Percentiles rank a stretch among this genome's conserved stretches.
Conservation (phyloP, 352 stramenopile genomes). For the Blastocystis sp. region DNA sequence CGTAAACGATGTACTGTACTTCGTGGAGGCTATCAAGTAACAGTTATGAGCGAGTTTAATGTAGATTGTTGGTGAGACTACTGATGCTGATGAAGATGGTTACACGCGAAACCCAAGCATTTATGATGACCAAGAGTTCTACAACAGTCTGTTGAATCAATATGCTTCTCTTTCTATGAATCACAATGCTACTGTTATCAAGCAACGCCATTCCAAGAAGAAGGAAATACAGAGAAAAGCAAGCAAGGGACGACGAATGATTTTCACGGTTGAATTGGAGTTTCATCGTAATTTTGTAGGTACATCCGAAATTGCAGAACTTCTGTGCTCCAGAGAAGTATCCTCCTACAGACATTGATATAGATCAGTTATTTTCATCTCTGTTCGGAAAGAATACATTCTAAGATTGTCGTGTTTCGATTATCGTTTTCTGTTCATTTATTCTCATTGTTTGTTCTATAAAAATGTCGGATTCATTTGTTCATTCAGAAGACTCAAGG, state of each 20-base stretch:
- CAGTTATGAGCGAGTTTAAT: background rate
- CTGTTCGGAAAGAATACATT: conserved; percentile 65
- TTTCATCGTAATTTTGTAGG: background rate
- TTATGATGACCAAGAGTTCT: conserved; percentile 67
- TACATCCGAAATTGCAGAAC: conserved; percentile 67
- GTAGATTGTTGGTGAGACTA: conserved; percentile 47
- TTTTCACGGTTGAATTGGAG: conserved; percentile 26
- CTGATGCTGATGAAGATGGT: conserved; percentile 41
- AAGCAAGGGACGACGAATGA: conserved; percentile 48
- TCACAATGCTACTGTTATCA: conserved; percentile 7
- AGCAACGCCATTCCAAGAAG: conserved; percentile 54
- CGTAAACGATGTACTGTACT: conserved; percentile 64
- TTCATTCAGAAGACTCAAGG: background rate
- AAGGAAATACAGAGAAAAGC: conserved; percentile 66
- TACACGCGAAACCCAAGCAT: conserved; percentile 29
- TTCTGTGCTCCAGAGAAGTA: conserved; percentile 66
- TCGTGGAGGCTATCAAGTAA: conserved; percentile 57
- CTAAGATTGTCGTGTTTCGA: conserved; percentile 63
- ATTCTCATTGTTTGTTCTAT: conserved; percentile 42
- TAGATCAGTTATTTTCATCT: conserved; percentile 63
- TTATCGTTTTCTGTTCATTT: conserved; percentile 54
- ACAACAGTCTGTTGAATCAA: conserved; percentile 63
- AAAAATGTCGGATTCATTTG: conserved; percentile 35
- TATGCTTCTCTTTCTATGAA: conserved; percentile 55
- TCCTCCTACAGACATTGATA: conserved; percentile 53